A percentile compares a stretch with the other conserved stretches of the same genome.
phyloP scores from a whole-genome alignment of 768 basidiomycete genomes.

The Pleurotus djamor region DNA sequence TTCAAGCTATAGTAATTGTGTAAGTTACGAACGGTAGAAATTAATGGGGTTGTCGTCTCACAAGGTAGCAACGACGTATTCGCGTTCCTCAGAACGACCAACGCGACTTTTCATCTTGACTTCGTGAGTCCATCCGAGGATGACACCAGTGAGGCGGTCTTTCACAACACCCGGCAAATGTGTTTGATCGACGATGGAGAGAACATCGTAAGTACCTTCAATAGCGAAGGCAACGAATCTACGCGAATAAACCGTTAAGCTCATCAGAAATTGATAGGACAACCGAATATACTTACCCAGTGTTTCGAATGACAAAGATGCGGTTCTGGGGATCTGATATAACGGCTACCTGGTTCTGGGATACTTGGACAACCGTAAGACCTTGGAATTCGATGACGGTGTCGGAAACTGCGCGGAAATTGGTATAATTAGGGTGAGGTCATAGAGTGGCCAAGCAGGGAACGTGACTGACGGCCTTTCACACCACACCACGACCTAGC shows the following conservation, averaged over 20 bases:
- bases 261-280: constrained; percentile 23
- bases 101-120: constrained; percentile 72
- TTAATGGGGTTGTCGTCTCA: constrained; percentile 25
- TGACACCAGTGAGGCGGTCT: constrained; percentile 59
- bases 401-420: constrained; percentile 58
- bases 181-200: constrained; percentile 83
- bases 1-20: constrained; percentile 48
- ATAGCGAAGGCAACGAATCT: constrained; percentile 79
- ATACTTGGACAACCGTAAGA: constrained; percentile 82
- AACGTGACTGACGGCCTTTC: constrained; percentile 51
- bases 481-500: constrained; percentile 72
- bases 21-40: not conserved
- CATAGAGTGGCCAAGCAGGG: not conserved
- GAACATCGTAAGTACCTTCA: constrained; percentile 76
- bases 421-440: not conserved
- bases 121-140: constrained; percentile 73
- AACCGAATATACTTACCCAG: not conserved
- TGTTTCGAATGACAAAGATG: constrained; percentile 36
- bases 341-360: constrained; percentile 79
- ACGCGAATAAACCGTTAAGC: constrained; percentile 15
- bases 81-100: constrained; percentile 39
- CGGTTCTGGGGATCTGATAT: constrained; percentile 78
- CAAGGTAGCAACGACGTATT: constrained; percentile 82
- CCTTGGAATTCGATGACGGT: constrained; percentile 81
- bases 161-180: constrained; percentile 61